Conservation (phyloP, 2,329 filamentous ascomycete genomes). For the Penicillium glabrum region DNA sequence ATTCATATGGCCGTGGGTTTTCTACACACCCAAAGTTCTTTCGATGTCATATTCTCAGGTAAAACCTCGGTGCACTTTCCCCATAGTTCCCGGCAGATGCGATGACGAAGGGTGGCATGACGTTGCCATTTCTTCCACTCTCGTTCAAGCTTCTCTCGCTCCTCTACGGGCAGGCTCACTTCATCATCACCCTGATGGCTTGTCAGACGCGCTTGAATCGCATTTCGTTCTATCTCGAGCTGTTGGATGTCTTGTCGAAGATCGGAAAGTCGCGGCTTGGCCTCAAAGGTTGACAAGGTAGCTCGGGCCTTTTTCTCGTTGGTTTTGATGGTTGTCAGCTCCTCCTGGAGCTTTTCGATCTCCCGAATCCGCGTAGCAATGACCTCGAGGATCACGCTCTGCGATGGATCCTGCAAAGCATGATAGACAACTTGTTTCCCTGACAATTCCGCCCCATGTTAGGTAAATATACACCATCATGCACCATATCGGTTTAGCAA, state of each 20-base stretch:
- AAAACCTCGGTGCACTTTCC: conserved; percentile 48
- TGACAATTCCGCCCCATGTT: conserved; percentile 21
- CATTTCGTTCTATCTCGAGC: conserved; percentile 47
- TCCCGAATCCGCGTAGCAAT: conserved; percentile 52
- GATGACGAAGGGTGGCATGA: conserved; percentile 43
- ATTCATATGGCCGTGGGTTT: background rate
- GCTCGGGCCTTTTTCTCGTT: conserved; percentile 52
- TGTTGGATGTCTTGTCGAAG: conserved; percentile 46
- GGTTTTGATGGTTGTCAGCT: conserved; percentile 45
- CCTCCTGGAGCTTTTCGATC: conserved; percentile 48
- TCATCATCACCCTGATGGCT: conserved; percentile 42
- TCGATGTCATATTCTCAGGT: conserved; percentile 47
- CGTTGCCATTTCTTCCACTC: conserved; percentile 49
- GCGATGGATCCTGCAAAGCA: conserved; percentile 51
- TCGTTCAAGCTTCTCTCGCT: conserved; percentile 47
- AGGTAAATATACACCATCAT: conserved; percentile 9
- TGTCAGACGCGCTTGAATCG: conserved; percentile 42
- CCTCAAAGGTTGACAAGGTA: conserved; percentile 47
- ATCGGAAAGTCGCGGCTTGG: conserved; percentile 52
- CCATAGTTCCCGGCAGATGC: conserved; percentile 55
- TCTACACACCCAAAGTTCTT: conserved; percentile 50
- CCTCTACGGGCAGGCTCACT: conserved; percentile 47
- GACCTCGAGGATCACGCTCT: conserved; percentile 49
- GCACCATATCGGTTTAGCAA: background rate
- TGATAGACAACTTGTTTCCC: conserved; percentile 66